Evolutionary conservation across 2,329 filamentous ascomycete species (phyloP).

Genomic region (Xylariaceae sp.): DNA sequence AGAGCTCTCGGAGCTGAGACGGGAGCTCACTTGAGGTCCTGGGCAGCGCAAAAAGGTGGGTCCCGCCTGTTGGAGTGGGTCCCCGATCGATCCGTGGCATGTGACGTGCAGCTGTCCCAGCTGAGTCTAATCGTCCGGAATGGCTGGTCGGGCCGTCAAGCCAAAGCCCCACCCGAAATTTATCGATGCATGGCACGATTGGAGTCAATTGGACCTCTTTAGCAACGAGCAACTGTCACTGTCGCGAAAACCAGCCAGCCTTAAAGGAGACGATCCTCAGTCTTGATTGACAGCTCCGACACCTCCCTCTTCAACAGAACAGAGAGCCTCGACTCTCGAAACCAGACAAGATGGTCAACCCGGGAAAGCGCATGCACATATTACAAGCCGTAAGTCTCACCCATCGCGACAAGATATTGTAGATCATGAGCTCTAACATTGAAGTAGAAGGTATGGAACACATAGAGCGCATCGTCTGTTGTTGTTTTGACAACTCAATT

Average conservation of each 20-base stretch:
- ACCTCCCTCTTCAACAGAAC: conserved; percentile 6
- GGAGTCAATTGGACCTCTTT: background rate
- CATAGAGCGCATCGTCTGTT: conserved; percentile 2
- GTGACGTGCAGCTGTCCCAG: background rate
- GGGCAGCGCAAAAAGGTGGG: background rate
- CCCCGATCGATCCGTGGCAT: background rate
- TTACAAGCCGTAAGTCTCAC: conserved; percentile 29
- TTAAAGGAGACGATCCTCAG: background rate
- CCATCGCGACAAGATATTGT: background rate
- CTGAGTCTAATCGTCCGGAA: conserved; percentile 4
- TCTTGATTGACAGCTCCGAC: background rate
- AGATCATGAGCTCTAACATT: conserved; percentile 25
- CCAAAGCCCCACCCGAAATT: conserved; percentile 19
- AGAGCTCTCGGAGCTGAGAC: too few relatives aligned
- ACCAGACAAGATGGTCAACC: conserved; percentile 33
- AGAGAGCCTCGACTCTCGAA: conserved; percentile 26
- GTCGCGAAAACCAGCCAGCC: background rate
- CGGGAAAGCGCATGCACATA: conserved; percentile 34
- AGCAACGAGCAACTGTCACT: background rate
- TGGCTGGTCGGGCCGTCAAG: conserved; percentile 14
- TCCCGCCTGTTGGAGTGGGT: background rate
- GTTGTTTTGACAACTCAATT: background rate
- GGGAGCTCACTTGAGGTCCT: too few relatives aligned
- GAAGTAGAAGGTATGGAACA: conserved; percentile 28
- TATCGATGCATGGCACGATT: conserved; percentile 11